Base-by-base conservation (phyloP, 2,329 filamentous ascomycete genomes). In the Xylaria sp. region DNA sequence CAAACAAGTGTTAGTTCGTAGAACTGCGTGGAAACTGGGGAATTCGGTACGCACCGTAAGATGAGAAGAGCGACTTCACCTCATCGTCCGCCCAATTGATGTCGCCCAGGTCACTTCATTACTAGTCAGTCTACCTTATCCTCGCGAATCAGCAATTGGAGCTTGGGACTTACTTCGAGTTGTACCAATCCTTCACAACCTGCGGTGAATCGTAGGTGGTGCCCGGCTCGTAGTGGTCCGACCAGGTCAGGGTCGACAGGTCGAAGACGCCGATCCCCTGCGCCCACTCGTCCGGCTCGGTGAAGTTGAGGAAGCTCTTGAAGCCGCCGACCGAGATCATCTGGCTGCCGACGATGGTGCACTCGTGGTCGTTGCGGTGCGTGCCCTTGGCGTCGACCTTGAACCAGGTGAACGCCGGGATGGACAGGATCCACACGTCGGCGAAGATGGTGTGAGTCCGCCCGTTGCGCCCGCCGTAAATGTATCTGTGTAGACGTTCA, bases 401-500 rank as follows among this genome's bases (percentile, higher is more conserved):
- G 21, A 45, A 45, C 43, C 43, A 45, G n/a, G 43, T 45, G 7
- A 45, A 45, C 13, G 43, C 43, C 19, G 43, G 43, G 18, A 45
- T 45, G 21, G 43, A 45, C n/a, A 45, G 43, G 13, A 45, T 29
- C 43, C 24, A 45, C 18, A 45, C 20, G 8, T 45, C 43, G 7
- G 18, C 16, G 16, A n/a, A 45, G 40, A 34, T 45, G n/a, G 7
- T 22, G 19, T 44, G 18, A 40, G 20, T 34, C 8, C 16, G 22
- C 2, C n/a, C 29, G 39, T 54, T 47, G 40, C 50, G 40, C 9
- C 51, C 51, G n/a, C 51, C 51, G 22, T 38, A 49, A 16, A 54
- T 22, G 22, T 50, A 16, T 20, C 40, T 42, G 40, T 21, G 40
- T 11, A 24, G n/a, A n/a, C 6, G n/a, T 17, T 42, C n/a, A 16